A percentile compares a stretch with the other conserved stretches of the same genome.
Conservation (phyloP, 306 rosid genomes). For the Inga laurina region DNA sequence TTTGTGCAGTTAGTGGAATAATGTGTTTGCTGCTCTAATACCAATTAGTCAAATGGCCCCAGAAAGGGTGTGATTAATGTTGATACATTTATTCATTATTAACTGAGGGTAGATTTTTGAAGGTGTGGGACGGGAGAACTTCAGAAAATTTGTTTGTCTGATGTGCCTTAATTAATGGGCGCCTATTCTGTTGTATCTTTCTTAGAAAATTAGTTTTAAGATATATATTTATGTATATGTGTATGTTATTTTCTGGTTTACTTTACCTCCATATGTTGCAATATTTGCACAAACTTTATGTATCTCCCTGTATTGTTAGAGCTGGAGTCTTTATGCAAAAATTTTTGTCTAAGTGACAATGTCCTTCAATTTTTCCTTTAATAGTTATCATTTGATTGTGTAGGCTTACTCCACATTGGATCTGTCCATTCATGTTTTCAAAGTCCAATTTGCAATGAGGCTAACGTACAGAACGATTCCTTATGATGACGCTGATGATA, state of each 20-base stretch:
- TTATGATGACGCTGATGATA: constrained; percentile 61
- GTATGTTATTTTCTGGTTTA: constrained; percentile 20
- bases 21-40: constrained; percentile 3
- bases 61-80: neutral
- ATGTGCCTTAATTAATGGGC: constrained; percentile 5
- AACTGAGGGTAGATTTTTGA: neutral
- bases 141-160: constrained; percentile 9
- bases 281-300: constrained; percentile 16
- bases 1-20: constrained; percentile 22
- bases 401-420: constrained; percentile 93
- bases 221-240: neutral
- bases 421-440: constrained; percentile 71
- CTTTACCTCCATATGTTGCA: constrained; percentile 17
- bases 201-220: constrained; percentile 17
- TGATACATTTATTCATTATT: neutral
- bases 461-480: constrained; percentile 82
- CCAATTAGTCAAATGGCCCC: constrained; percentile 12
- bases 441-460: constrained; percentile 87
- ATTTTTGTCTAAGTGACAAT: constrained; percentile 25
- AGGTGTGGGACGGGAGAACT: neutral
- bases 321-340: constrained; percentile 26
- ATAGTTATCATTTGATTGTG: constrained; percentile 46
- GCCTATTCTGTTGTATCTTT: constrained; percentile 7
- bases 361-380: constrained; percentile 15
- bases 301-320: neutral